Conservation (phyloP, 1,284 basidiomycete genomes). For the Hymenochaete sp. region DNA sequence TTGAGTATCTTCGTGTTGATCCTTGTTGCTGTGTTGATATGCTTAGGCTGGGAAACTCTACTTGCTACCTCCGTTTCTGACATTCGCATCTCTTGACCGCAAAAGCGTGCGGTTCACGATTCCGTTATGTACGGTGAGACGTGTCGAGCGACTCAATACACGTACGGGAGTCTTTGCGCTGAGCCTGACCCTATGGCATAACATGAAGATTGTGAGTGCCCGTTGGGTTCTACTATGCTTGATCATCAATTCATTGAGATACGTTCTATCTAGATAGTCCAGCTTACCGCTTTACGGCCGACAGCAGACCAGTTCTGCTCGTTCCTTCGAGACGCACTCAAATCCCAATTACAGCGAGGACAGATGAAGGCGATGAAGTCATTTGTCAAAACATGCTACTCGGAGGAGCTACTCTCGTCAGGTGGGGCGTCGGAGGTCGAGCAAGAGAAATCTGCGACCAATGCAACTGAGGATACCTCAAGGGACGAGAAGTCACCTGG, state of each 20-base stretch:
- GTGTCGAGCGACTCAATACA: conserved; percentile 91
- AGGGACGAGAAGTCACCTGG: conserved; percentile 17
- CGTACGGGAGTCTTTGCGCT: conserved; percentile 93
- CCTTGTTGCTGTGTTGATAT: not conserved
- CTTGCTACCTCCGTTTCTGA: conserved; percentile 83
- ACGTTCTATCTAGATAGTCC: conserved; percentile 62
- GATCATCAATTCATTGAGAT: not conserved
- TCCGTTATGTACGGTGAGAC: conserved; percentile 86
- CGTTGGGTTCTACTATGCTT: not conserved
- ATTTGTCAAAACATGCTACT: conserved; percentile 91
- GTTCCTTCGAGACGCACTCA: conserved; percentile 82
- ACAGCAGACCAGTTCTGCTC: conserved; percentile 94
- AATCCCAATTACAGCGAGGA: conserved; percentile 76
- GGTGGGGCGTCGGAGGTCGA: conserved; percentile 42
- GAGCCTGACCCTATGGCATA: conserved; percentile 91
- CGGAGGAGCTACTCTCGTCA: conserved; percentile 74
- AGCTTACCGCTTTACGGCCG: conserved; percentile 91
- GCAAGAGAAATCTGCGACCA: conserved; percentile 59
- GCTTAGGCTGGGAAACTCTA: conserved; percentile 83
- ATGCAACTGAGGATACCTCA: conserved; percentile 37
- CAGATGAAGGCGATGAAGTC: conserved; percentile 92
- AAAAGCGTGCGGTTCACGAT: conserved; percentile 89
- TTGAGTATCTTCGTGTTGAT: not conserved
- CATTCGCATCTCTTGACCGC: conserved; percentile 87
- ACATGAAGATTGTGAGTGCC: conserved; percentile 79